A percentile compares a stretch with the other conserved stretches of the same genome.
These are phyloP conservation scores for Pisolithus albus DNA, from an alignment of 768 basidiomycete species.

Conservation along the genomic window DNA sequence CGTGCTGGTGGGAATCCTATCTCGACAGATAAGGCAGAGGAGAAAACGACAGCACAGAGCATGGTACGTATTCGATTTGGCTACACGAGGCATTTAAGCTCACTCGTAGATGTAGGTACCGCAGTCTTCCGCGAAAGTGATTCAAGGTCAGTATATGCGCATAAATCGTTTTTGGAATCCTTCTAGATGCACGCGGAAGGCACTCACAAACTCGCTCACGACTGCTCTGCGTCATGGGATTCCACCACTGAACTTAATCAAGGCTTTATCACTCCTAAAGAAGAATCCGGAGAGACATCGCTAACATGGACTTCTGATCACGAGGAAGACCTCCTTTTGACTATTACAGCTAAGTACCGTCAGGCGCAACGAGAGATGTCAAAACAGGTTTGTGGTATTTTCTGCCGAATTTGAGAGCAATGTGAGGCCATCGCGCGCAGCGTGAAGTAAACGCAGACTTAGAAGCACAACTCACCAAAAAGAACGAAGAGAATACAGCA, in stretches of 20 bases:
- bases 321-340: conserved; percentile 1
- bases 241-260: conserved; percentile 8
- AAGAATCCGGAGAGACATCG: background rate
- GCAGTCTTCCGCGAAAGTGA: conserved; percentile 6
- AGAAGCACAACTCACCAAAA: conserved; percentile 14
- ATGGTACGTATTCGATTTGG: conserved; percentile 5
- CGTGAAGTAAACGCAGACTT: conserved; percentile 13
- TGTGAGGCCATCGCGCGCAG: conserved; percentile 7
- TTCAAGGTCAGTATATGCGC: conserved; percentile 21
- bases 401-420: background rate
- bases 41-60: background rate
- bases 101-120: background rate
- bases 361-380: conserved; percentile 7
- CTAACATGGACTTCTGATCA: background rate
- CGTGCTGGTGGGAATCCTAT: conserved; percentile 5
- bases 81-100: background rate
- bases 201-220: background rate
- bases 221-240: background rate
- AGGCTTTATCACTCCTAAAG: conserved; percentile 1
- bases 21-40: conserved; percentile 2
- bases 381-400: conserved; percentile 7
- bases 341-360: background rate
- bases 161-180: background rate
- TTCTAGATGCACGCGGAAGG: background rate
- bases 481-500: conserved; percentile 7